A percentile compares a stretch with the other conserved stretches of the same genome.
These are phyloP conservation scores for Scedosporium minutisporum DNA, from an alignment of 2,329 filamentous ascomycete species.

Conservation along the genomic window DNA sequence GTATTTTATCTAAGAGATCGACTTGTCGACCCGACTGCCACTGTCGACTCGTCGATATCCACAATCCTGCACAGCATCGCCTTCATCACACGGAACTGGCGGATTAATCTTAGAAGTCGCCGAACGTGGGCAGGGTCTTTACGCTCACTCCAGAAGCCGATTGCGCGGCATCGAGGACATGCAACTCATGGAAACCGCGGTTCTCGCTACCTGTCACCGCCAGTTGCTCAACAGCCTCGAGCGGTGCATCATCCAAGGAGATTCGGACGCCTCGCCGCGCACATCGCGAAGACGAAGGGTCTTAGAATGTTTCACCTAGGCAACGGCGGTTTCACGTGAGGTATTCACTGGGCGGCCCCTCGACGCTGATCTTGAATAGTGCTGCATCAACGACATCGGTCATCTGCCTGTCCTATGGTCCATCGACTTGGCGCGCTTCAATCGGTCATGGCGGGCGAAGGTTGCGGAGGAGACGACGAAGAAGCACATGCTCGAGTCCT, in stretches of 20 bases:
- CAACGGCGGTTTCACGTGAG: constrained; percentile 30
- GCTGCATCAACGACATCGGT: constrained; percentile 37
- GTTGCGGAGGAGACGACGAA: not conserved
- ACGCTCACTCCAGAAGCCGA: not conserved
- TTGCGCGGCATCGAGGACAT: not conserved
- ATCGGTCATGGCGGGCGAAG: not conserved
- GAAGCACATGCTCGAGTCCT: not conserved
- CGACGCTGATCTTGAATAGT: constrained; percentile 23
- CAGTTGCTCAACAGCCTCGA: not conserved
- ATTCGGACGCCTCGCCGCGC: constrained; percentile 14
- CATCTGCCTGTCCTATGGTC: constrained; percentile 16
- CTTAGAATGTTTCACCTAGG: constrained; percentile 27
- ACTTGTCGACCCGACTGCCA: too few species aligned
- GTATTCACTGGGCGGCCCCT: constrained; percentile 39
- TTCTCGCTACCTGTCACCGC: not conserved
- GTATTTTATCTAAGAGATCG: too few species aligned
- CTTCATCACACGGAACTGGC: not conserved
- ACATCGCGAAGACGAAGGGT: constrained; percentile 25
- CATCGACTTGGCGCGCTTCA: not conserved
- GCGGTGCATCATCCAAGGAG: not conserved
- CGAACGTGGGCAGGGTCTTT: not conserved
- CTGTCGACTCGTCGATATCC: not conserved
- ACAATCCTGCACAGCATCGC: not conserved
- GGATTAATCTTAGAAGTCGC: not conserved
- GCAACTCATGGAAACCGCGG: not conserved